A percentile compares a stretch with the other conserved stretches of the same genome.
These are phyloP conservation scores for Parietaria judaica DNA, from an alignment of 306 rosid genomes.

Conservation along the genomic window DNA sequence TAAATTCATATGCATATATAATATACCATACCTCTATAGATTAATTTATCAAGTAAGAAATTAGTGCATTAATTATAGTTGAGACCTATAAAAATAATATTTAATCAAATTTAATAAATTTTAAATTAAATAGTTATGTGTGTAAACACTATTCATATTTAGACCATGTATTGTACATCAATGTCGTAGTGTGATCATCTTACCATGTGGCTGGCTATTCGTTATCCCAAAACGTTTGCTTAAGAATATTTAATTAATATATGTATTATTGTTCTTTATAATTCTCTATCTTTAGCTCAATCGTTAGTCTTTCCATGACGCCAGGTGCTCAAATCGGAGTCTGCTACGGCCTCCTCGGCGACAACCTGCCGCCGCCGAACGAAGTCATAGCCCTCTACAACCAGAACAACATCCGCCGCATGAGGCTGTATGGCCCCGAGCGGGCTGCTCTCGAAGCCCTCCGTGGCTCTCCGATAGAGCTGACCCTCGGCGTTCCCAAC, in stretches of 20 bases:
- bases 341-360: slow-evolving; percentile 22
- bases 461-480: slow-evolving; percentile 19
- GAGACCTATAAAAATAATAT: too few species aligned
- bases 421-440: slow-evolving; percentile 23
- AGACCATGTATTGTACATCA: not conserved
- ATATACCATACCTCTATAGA: too few species aligned
- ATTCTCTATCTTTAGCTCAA: not conserved
- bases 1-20: too few species aligned
- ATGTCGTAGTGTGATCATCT: too few species aligned
- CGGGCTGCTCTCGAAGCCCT: slow-evolving; percentile 21
- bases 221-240: too few species aligned
- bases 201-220: too few species aligned
- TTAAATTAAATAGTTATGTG: too few species aligned
- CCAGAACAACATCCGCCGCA: slow-evolving; percentile 19
- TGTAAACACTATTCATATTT: too few species aligned
- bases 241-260: not conserved
- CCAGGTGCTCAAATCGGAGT: slow-evolving; percentile 24
- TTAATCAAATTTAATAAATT: too few species aligned
- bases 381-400: slow-evolving; percentile 27
- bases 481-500: slow-evolving; percentile 21
- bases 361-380: slow-evolving; percentile 11
- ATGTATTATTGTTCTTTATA: not conserved
- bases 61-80: too few species aligned
- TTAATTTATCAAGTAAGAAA: too few species aligned
- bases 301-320: not conserved